Percentiles rank a stretch among this genome's conserved stretches.
Evolutionary conservation across 176 grass and related monocot species (phyloP).

Genomic region (Triticum urartu): DNA sequence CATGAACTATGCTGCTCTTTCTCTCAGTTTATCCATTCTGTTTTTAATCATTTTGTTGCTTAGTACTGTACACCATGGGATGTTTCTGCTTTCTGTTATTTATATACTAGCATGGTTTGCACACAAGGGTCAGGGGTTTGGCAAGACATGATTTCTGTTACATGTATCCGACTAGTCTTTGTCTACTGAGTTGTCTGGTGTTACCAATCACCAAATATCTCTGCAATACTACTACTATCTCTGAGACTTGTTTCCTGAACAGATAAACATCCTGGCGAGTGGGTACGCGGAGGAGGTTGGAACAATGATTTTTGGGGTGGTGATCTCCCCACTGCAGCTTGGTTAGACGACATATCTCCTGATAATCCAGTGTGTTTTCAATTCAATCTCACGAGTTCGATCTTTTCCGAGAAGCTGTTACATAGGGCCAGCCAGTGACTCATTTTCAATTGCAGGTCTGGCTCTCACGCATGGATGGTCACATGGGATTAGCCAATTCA

Average conservation of each 20-base stretch:
- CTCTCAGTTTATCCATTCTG: background rate
- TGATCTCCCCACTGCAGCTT: conserved; percentile 64
- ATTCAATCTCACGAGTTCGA: background rate
- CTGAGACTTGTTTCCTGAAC: background rate
- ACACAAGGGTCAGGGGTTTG: too few species aligned
- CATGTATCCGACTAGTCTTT: background rate
- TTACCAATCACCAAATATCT: background rate
- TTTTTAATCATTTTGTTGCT: background rate
- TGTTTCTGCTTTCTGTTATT: too few species aligned
- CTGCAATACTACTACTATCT: background rate
- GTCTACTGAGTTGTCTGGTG: background rate
- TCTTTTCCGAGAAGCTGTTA: background rate
- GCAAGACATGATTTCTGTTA: too few species aligned
- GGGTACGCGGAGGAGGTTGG: conserved; percentile 83
- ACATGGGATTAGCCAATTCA: conserved; percentile 89
- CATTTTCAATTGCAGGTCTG: conserved; percentile 56
- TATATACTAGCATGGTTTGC: too few species aligned
- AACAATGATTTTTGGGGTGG: conserved; percentile 83
- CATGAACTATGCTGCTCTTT: background rate
- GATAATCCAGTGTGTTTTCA: conserved; percentile 75
- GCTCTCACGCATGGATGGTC: conserved; percentile 84
- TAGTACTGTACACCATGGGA: background rate
- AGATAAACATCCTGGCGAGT: conserved; percentile 66
- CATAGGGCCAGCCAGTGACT: background rate
- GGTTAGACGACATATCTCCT: conserved; percentile 77